Evolutionary conservation across 2,329 filamentous ascomycete species (phyloP).

Genomic region (Pyrenochaeta sp.): DNA sequence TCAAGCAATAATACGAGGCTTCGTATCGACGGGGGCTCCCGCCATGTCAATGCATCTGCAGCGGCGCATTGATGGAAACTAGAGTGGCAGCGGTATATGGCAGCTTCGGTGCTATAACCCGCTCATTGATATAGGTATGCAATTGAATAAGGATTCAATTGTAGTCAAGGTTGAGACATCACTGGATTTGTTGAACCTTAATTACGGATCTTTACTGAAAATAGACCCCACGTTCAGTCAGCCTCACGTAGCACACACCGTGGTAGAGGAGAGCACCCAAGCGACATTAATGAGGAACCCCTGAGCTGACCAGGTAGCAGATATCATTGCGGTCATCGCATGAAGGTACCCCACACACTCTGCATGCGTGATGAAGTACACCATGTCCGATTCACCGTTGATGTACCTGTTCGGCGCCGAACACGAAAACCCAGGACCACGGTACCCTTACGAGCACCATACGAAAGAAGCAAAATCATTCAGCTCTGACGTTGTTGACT

Average conservation of each 20-base stretch:
- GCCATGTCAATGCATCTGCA: not conserved
- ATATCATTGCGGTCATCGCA: constrained; percentile 5
- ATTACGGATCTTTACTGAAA: not conserved
- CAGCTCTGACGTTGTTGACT: constrained; percentile 11
- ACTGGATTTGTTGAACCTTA: not conserved
- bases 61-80: not conserved
- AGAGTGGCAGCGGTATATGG: not conserved
- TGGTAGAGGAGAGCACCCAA: not conserved
- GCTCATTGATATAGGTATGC: not conserved
- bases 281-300: not conserved
- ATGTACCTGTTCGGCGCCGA: constrained; percentile 10
- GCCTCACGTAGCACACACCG: not conserved
- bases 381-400: constrained; percentile 18
- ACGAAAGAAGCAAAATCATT: constrained; percentile 5
- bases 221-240: not conserved
- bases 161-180: not conserved
- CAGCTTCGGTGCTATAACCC: not conserved
- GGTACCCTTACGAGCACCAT: constrained; percentile 6
- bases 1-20: not conserved
- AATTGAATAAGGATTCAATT: not conserved
- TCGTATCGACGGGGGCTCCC: not conserved
- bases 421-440: constrained; percentile 15
- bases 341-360: constrained; percentile 6
- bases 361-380: not conserved
- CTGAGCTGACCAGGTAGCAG: not conserved